Evolutionary conservation across 306 rosid species (phyloP), one percentile per base, ranked within the genome.

Genomic region (Ormosia emarginata): DNA sequence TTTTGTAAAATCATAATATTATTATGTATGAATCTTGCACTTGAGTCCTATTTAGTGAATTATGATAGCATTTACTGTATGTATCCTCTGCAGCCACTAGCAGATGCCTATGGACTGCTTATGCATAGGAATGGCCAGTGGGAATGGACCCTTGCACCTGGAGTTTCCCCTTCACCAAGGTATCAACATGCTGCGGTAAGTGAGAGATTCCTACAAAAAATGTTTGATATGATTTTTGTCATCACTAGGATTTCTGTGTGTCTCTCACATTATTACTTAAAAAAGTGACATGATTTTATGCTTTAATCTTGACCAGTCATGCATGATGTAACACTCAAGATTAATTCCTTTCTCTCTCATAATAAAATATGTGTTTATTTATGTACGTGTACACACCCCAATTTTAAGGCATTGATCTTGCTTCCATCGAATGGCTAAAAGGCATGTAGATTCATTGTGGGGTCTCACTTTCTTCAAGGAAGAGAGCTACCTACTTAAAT

Each of bases 81-180:
- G 57, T 79, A 14, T 79, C 50, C 44, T 89, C 65, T 44, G 53
- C 92, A 96, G 99, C 94, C 99, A 3, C 86, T 92, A 18, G 92
- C 93, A 73, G 99, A 96, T 74, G 99, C 99, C 78, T 96, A 96
- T 82, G 99, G 99, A 85, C 79, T 96, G 80, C 93, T 96, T 64
- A 91, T 94, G 98, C 99, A 96, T 89, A 90, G 98, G 83, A 96
- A 91, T 86, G 97, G 98, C 66, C 95, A 89, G 86, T 96, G 99
- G 99, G 99, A 96, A 77, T 96, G 99, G 99, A 96, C 98, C 74
- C 97, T 91, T 77, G 99, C 99, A 73, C 99, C 99, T 36, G 99
- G 98, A 79, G 99, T 93, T 79, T 96, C 99, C 83, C 98, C 99
- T 65, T 94, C 99, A 68, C 91, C 97, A 59, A 92, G 99, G 83